Conservation (phyloP, 495 filamentous ascomycete species). For the Glarea lozoyensis region DNA sequence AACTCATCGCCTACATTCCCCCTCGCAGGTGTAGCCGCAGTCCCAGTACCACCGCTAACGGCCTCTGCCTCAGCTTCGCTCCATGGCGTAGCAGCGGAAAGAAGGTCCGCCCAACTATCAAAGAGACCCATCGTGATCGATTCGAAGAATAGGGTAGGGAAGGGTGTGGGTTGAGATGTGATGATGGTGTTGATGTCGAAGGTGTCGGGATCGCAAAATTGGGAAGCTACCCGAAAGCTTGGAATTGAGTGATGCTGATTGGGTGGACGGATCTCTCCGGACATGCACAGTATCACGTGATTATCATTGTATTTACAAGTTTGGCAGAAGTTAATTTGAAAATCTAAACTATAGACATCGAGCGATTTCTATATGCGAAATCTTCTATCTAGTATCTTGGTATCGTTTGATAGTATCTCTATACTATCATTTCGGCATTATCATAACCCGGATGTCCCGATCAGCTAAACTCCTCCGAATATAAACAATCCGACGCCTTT, state of each 20-base stretch:
- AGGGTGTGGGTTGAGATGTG: slow-evolving; percentile 3
- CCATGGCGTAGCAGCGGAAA: slow-evolving; percentile 48
- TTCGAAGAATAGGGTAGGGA: slow-evolving; percentile 5
- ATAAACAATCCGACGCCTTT: no score
- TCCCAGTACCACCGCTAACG: neutral
- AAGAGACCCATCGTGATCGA: slow-evolving; percentile 45
- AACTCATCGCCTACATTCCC: slow-evolving; percentile 5
- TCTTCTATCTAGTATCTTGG: no score
- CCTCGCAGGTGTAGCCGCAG: slow-evolving; percentile 7
- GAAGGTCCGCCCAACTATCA: slow-evolving; percentile 42
- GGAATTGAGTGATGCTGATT: slow-evolving; percentile 14
- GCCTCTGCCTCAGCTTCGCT: slow-evolving; percentile 46
- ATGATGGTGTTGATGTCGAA: slow-evolving; percentile 1
- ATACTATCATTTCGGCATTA: no score
- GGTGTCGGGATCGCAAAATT: neutral
- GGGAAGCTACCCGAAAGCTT: slow-evolving; percentile 1
- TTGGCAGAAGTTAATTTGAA: no score
- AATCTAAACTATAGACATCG: no score
- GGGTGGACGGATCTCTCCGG: neutral
- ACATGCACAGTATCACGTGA: neutral
- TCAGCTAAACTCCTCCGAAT: no score
- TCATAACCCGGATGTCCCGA: no score
- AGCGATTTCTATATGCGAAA: no score
- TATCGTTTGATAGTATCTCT: no score
- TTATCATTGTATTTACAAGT: no score